A percentile compares a stretch with the other conserved stretches of the same genome.
These are phyloP conservation scores for Calycina herbarum DNA, from an alignment of 2,329 filamentous ascomycete species.

Conservation along the genomic window DNA sequence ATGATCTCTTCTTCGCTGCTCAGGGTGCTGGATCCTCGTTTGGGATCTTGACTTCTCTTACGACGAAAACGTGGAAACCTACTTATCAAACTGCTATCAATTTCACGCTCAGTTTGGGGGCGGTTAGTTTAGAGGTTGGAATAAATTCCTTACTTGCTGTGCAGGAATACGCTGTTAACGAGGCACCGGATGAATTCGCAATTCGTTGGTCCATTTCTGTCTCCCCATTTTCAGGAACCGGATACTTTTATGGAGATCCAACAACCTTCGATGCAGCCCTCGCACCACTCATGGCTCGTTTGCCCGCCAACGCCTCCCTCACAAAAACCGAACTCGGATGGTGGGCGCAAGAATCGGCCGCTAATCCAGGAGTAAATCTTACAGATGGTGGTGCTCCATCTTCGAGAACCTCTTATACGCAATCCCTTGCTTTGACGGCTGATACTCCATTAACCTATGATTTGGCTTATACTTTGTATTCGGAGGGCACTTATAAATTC, in stretches of 20 bases:
- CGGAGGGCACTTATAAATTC: conserved; percentile 15
- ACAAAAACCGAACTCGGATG: conserved; percentile 15
- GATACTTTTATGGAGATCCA: conserved; percentile 23
- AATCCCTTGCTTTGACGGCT: conserved; percentile 15
- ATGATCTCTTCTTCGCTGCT: conserved; percentile 21
- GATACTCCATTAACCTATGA: conserved; percentile 20
- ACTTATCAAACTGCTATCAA: conserved; percentile 10
- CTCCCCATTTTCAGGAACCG: conserved; percentile 11
- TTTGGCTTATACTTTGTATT: conserved; percentile 13
- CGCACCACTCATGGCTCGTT: conserved; percentile 17
- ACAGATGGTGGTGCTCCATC: conserved; percentile 14
- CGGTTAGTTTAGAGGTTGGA: not conserved
- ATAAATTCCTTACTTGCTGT: conserved; percentile 6
- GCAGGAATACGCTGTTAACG: conserved; percentile 20
- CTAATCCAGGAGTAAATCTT: conserved; percentile 10
- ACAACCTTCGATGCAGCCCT: conserved; percentile 13
- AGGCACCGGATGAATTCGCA: conserved; percentile 21
- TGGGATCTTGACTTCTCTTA: conserved; percentile 18
- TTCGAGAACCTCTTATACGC: conserved; percentile 15
- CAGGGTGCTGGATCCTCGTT: conserved; percentile 20
- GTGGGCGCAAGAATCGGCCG: conserved; percentile 16
- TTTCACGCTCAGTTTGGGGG: conserved; percentile 9
- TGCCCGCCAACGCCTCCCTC: conserved; percentile 13
- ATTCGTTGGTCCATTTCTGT: conserved; percentile 15
- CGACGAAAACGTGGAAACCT: conserved; percentile 20